These are phyloP conservation scores for Penicillium atrosanguineum DNA, from an alignment of 495 filamentous ascomycete species.

Conservation along the genomic window DNA sequence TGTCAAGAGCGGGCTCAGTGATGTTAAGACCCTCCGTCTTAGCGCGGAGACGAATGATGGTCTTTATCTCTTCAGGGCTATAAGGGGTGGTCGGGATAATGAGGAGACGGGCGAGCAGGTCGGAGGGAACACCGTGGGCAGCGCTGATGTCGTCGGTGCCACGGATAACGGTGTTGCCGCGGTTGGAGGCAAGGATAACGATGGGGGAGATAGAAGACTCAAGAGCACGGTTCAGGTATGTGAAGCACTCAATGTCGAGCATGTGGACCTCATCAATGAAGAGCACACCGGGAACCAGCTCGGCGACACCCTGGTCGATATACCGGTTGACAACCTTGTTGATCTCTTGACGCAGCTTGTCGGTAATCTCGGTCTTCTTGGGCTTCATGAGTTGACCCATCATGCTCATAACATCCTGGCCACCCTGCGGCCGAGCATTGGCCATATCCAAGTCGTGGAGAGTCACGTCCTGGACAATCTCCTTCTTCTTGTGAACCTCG, in stretches of 20 bases:
- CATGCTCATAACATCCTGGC: slow-evolving; percentile 99
- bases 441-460: slow-evolving; percentile 95
- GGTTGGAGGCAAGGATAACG: slow-evolving; percentile 95
- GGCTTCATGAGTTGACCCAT: slow-evolving; percentile 99
- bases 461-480: slow-evolving; percentile 98
- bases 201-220: slow-evolving; percentile 92
- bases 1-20: slow-evolving; percentile 77
- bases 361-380: slow-evolving; percentile 97
- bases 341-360: slow-evolving; percentile 92
- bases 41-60: slow-evolving; percentile 79
- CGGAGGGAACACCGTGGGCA: slow-evolving; percentile 89
- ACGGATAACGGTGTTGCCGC: slow-evolving; percentile 84
- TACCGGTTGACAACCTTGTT: slow-evolving; percentile 98
- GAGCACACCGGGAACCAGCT: slow-evolving; percentile 92
- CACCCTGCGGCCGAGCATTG: slow-evolving; percentile 89
- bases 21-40: slow-evolving; percentile 78
- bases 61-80: slow-evolving; percentile 78
- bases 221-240: slow-evolving; percentile 94
- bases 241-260: slow-evolving; percentile 98
- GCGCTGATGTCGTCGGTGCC: slow-evolving; percentile 79
- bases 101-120: slow-evolving; percentile 86
- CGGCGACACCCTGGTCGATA: slow-evolving; percentile 97
- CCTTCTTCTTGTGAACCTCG: slow-evolving; percentile 99
- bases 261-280: slow-evolving; percentile 99
- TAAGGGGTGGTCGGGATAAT: slow-evolving; percentile 94